Conservation (phyloP, 169 alveolate species). For the Plasmodium gonderi region DNA sequence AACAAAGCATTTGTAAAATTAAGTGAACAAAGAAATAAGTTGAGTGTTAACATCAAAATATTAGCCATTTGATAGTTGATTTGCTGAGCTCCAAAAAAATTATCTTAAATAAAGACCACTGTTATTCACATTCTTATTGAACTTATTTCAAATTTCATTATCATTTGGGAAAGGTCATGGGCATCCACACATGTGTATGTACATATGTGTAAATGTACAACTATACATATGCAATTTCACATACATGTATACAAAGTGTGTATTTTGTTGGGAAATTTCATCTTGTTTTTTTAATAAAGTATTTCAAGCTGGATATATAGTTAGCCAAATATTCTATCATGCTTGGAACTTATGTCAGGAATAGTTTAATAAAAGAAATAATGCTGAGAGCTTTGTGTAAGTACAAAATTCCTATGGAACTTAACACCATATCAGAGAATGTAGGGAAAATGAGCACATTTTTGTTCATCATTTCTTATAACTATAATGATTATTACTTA, state of each 20-base stretch:
- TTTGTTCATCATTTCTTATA: background rate
- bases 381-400: background rate
- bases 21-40: background rate
- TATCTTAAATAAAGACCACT: background rate
- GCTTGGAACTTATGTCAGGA: background rate
- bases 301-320: too few species aligned
- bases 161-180: background rate
- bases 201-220: background rate
- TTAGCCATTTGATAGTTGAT: background rate
- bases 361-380: background rate
- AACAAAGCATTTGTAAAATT: background rate
- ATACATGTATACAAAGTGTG: too few species aligned
- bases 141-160: background rate
- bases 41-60: background rate
- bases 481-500: too few species aligned
- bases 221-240: too few species aligned
- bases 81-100: background rate
- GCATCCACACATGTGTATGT: background rate
- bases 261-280: too few species aligned
- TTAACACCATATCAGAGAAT: background rate
- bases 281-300: too few species aligned
- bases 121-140: background rate
- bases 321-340: too few species aligned
- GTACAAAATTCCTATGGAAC: background rate
- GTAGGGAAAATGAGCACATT: background rate